Percentiles rank a stretch among this genome's conserved stretches.
These are phyloP conservation scores for Globisporangium canariense DNA, from an alignment of 352 stramenopile genomes.

Conservation along the genomic window DNA sequence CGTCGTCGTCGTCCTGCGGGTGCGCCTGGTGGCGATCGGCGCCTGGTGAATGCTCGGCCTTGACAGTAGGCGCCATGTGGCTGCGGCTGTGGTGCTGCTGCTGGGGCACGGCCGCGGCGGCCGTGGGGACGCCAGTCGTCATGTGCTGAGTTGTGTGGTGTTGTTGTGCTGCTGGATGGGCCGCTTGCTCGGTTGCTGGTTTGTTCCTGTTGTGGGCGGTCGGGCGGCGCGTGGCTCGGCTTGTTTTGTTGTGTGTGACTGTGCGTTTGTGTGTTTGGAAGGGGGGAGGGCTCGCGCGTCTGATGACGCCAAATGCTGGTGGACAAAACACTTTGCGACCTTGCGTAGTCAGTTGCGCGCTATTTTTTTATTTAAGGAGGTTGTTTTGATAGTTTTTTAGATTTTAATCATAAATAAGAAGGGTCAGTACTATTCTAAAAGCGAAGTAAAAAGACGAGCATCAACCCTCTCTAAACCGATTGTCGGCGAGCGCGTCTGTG, in stretches of 20 bases:
- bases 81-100: neutral
- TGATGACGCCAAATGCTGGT: slow-evolving; percentile 9
- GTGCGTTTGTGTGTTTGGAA: neutral
- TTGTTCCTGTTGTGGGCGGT: neutral
- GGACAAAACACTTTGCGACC: slow-evolving; percentile 5
- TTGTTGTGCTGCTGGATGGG: neutral
- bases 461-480: slow-evolving; percentile 7
- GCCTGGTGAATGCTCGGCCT: neutral
- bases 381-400: neutral
- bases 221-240: neutral
- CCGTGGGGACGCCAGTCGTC: neutral
- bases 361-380: neutral
- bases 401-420: neutral
- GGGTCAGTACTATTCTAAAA: neutral
- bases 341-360: neutral
- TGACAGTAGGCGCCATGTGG: slow-evolving; percentile 1
- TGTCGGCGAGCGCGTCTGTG: neutral
- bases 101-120: too few relatives aligned
- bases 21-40: neutral
- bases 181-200: too few relatives aligned
- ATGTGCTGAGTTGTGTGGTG: neutral
- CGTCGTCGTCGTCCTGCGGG: slow-evolving; percentile 12
- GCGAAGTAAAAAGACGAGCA: neutral
- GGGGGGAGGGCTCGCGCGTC: neutral
- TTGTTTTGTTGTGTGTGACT: neutral